Evolutionary conservation across 805 yeast genomes (phyloP).

Genomic region (Osmozyma mogii): DNA sequence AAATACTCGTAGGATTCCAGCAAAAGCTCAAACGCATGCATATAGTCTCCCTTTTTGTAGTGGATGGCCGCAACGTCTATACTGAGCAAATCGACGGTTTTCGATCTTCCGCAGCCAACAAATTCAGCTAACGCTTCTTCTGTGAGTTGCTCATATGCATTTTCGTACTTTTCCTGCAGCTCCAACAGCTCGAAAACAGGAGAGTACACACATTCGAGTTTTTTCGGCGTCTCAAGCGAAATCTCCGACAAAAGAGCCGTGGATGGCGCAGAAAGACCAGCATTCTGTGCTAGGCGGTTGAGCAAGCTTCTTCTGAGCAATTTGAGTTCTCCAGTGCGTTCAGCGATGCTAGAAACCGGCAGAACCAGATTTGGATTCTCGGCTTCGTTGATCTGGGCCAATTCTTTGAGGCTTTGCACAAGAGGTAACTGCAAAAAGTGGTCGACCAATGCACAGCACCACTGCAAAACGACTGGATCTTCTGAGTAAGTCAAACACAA

Average conservation of each 20-base stretch:
- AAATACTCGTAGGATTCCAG: slow-evolving; percentile 65
- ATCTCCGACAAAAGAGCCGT: slow-evolving; percentile 16
- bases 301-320: slow-evolving; percentile 37
- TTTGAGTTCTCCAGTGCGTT: slow-evolving; percentile 42
- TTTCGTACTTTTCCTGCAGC: slow-evolving; percentile 14
- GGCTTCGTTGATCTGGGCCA: slow-evolving; percentile 7
- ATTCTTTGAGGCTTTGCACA: slow-evolving; percentile 19
- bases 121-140: slow-evolving; percentile 48
- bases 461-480: slow-evolving; percentile 23
- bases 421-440: slow-evolving; percentile 26
- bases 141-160: slow-evolving; percentile 43
- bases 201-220: neutral
- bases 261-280: slow-evolving; percentile 10
- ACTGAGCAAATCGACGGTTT: slow-evolving; percentile 66
- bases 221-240: slow-evolving; percentile 3
- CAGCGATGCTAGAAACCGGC: slow-evolving; percentile 19
- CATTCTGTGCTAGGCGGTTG: slow-evolving; percentile 5
- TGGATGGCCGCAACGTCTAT: slow-evolving; percentile 73
- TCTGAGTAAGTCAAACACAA: slow-evolving; percentile 16
- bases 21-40: slow-evolving; percentile 54
- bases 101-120: slow-evolving; percentile 42
- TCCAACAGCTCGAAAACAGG: neutral
- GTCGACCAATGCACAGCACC: slow-evolving; percentile 32
- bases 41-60: slow-evolving; percentile 48
- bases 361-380: slow-evolving; percentile 8